Evolutionary conservation across 345 rosid species (phyloP).

Genomic region (Boechera stricta): DNA sequence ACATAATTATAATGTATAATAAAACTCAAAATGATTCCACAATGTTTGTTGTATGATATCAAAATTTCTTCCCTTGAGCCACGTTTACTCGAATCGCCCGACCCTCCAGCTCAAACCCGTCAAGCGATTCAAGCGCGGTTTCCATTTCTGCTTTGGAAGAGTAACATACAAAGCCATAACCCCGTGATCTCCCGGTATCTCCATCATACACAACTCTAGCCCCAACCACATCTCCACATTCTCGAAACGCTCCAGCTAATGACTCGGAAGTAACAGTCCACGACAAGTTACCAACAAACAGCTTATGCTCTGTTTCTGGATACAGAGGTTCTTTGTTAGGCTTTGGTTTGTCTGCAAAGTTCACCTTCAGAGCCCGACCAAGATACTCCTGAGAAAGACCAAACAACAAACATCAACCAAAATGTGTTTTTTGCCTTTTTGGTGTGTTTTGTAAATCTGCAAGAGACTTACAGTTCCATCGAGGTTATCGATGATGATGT

Average conservation of each 20-base stretch:
- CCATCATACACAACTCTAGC: slow-evolving; percentile 90
- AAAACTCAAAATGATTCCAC: slow-evolving; percentile 13
- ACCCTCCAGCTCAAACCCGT: slow-evolving; percentile 85
- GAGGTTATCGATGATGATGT: slow-evolving; percentile 69
- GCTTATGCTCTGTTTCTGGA: slow-evolving; percentile 84
- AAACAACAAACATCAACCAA: background rate
- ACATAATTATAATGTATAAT: slow-evolving; percentile 10
- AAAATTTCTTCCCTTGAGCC: slow-evolving; percentile 69
- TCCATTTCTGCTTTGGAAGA: slow-evolving; percentile 76
- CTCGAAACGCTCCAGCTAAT: slow-evolving; percentile 67
- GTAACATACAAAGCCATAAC: slow-evolving; percentile 85
- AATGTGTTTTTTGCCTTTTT: background rate
- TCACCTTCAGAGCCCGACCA: slow-evolving; percentile 75
- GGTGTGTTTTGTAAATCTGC: background rate
- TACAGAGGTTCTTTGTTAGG: slow-evolving; percentile 65
- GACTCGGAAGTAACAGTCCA: slow-evolving; percentile 86
- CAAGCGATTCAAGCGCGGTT: slow-evolving; percentile 66
- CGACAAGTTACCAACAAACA: slow-evolving; percentile 84
- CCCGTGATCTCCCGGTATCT: slow-evolving; percentile 79
- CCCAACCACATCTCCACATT: slow-evolving; percentile 77
- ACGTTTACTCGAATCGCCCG: slow-evolving; percentile 72
- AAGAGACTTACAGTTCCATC: slow-evolving; percentile 79
- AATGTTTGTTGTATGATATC: slow-evolving; percentile 29
- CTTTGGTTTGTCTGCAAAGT: slow-evolving; percentile 75
- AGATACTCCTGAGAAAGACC: slow-evolving; percentile 60